These are phyloP conservation scores for Marasmius oreades DNA, from an alignment of 1,284 basidiomycete species.

Conservation along the genomic window DNA sequence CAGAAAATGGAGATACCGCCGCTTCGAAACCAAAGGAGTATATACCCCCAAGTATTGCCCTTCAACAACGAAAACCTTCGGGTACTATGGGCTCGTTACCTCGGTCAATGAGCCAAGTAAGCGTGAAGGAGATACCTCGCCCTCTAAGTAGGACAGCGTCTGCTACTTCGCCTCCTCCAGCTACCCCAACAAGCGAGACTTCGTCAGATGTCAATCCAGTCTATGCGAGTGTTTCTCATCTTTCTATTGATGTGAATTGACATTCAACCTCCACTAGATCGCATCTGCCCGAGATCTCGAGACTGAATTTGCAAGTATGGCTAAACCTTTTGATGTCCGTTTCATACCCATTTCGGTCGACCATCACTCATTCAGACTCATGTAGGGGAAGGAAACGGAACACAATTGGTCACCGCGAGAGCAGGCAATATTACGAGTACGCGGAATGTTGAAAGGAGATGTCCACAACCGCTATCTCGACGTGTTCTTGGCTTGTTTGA, in stretches of 20 bases:
- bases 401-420: constrained; percentile 94
- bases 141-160: constrained; percentile 57
- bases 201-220: constrained; percentile 56
- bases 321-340: constrained; percentile 75
- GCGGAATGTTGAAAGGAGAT: constrained; percentile 90
- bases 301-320: constrained; percentile 77
- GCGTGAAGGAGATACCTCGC: constrained; percentile 42
- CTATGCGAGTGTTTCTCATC: constrained; percentile 51
- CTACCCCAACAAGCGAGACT: constrained; percentile 36
- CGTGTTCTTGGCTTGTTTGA: constrained; percentile 72
- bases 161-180: constrained; percentile 38
- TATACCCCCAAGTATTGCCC: constrained; percentile 67
- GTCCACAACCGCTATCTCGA: constrained; percentile 74
- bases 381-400: constrained; percentile 90
- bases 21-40: constrained; percentile 50
- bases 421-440: constrained; percentile 71
- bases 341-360: too few relatives aligned
- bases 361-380: neutral
- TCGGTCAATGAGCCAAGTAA: constrained; percentile 49
- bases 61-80: constrained; percentile 50
- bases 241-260: constrained; percentile 3
- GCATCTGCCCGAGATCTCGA: constrained; percentile 85
- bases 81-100: constrained; percentile 31
- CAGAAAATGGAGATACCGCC: constrained; percentile 53
- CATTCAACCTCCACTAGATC: constrained; percentile 46